Evolutionary conservation across 176 grass and related monocot species (phyloP).

Genomic region (Zoysia pacifica): DNA sequence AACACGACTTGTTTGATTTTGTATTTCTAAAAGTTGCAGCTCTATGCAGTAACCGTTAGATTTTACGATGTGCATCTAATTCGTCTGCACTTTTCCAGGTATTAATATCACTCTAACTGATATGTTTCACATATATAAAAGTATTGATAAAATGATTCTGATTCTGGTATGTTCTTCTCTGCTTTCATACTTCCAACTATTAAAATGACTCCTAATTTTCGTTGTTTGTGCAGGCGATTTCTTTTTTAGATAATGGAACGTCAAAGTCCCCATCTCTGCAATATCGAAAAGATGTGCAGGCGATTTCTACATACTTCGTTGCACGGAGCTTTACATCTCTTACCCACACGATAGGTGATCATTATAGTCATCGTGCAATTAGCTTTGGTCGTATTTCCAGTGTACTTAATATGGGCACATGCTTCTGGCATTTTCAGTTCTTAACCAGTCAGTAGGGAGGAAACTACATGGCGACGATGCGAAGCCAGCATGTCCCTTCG

Average conservation of each 20-base stretch:
- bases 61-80: slow-evolving; percentile 1
- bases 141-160: background rate
- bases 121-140: background rate
- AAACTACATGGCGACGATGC: background rate
- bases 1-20: too few species aligned
- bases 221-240: too few species aligned
- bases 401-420: background rate
- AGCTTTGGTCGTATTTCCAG: slow-evolving; percentile 7
- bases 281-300: background rate
- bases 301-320: slow-evolving; percentile 34
- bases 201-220: background rate
- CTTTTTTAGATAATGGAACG: too few species aligned
- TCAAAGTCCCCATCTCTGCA: too few species aligned
- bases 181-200: background rate
- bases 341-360: slow-evolving; percentile 33
- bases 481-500: background rate
- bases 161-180: background rate
- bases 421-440: slow-evolving; percentile 22
- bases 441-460: slow-evolving; percentile 15
- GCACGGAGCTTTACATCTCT: slow-evolving; percentile 27
- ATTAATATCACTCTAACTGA: background rate
- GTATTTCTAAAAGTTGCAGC: background rate
- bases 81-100: background rate
- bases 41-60: background rate
- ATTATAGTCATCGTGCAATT: slow-evolving; percentile 13